These are phyloP conservation scores for Adansonia gregorii DNA, from an alignment of 441 rosid species.

Conservation along the genomic window DNA sequence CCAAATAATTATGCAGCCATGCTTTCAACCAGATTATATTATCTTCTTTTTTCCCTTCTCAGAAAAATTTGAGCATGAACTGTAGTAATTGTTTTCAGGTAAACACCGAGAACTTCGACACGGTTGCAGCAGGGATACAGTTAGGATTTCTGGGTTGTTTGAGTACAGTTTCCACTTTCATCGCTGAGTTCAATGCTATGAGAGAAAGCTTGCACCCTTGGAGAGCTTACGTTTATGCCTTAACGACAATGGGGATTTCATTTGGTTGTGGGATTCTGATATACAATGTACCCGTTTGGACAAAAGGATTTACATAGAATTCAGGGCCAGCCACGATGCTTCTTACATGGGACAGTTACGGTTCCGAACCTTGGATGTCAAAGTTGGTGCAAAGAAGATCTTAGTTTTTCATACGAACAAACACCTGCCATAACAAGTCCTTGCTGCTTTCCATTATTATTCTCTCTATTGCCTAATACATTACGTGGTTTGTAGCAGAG, in stretches of 20 bases:
- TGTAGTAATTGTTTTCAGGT: constrained; percentile 43
- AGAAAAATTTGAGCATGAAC: not conserved
- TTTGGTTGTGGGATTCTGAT: constrained; percentile 60
- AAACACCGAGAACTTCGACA: constrained; percentile 49
- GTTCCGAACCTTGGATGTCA: not conserved
- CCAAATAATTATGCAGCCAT: constrained; percentile 4
- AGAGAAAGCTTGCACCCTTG: constrained; percentile 60
- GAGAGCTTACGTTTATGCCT: constrained; percentile 76
- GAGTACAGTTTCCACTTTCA: constrained; percentile 90
- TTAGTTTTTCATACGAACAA: not conserved
- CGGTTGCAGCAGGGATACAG: constrained; percentile 59
- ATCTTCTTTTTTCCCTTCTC: not conserved
- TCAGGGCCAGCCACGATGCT: constrained; percentile 5
- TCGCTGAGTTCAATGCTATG: constrained; percentile 90
- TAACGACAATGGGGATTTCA: constrained; percentile 52
- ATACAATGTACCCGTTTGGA: constrained; percentile 61
- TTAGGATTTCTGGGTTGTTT: constrained; percentile 85
- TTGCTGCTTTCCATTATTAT: not conserved
- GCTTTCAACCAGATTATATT: not conserved
- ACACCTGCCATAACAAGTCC: not conserved
- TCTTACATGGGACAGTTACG: not conserved
- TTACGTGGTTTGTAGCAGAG: not conserved
- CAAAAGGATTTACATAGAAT: constrained; percentile 34
- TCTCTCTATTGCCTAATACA: not conserved
- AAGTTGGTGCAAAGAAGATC: not conserved